Evolutionary conservation across 2,329 filamentous ascomycete species (phyloP).

Genomic region (Pseudogymnoascus sp.): DNA sequence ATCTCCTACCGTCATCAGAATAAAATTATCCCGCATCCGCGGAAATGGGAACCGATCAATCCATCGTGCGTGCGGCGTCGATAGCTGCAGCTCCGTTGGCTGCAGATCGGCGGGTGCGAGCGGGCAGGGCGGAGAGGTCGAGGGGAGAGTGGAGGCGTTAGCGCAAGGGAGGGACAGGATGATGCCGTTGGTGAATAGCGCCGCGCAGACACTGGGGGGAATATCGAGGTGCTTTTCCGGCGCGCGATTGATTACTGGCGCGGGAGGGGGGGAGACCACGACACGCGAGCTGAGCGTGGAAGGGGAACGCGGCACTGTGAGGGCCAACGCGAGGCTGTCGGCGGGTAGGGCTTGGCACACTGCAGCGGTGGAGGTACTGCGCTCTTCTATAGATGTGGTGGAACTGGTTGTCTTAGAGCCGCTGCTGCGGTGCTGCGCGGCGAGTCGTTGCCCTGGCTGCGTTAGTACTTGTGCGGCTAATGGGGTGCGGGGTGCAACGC

Average conservation of each 20-base stretch:
- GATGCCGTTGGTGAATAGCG: slow-evolving; percentile 18
- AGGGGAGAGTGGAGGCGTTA: neutral
- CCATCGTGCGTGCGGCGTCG: slow-evolving; percentile 15
- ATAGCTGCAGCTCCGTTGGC: slow-evolving; percentile 13
- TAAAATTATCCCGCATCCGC: slow-evolving; percentile 15
- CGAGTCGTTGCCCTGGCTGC: neutral
- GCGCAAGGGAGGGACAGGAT: slow-evolving; percentile 16
- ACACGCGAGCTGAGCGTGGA: neutral
- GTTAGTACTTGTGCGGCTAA: neutral
- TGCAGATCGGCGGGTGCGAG: slow-evolving; percentile 12
- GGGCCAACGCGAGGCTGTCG: neutral
- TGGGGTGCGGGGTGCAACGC: slow-evolving; percentile 2
- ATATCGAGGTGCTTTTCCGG: neutral
- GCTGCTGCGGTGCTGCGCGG: neutral
- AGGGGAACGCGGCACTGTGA: neutral
- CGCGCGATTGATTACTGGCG: neutral
- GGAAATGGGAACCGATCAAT: slow-evolving; percentile 19
- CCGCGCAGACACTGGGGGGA: slow-evolving; percentile 14
- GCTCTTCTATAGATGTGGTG: neutral
- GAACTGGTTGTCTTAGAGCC: neutral
- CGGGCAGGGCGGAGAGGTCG: neutral
- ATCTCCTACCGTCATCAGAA: slow-evolving; percentile 5
- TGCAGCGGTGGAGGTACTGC: neutral
- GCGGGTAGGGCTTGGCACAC: neutral
- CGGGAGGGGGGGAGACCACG: neutral